phyloP scores from a whole-genome alignment of 1,139 yeast species.

The Geotrichum phurueaensis region DNA sequence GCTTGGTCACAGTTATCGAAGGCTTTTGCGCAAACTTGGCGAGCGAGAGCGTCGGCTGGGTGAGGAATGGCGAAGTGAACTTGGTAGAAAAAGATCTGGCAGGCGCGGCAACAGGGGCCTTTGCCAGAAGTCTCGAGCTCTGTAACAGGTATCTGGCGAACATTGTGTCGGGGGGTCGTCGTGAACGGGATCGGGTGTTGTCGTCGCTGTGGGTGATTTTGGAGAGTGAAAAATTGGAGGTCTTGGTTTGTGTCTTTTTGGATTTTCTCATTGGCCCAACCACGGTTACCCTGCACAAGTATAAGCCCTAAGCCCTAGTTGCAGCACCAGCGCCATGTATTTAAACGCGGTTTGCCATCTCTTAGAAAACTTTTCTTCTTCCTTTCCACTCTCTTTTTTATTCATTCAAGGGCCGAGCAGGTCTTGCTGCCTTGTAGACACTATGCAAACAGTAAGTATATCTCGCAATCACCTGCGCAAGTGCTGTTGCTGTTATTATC shows the following conservation, averaged over 20 bases:
- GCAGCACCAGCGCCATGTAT: not conserved
- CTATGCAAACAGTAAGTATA: not conserved
- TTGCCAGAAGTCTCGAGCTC: not conserved
- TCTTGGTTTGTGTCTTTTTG: not conserved
- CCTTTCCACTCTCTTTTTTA: not conserved
- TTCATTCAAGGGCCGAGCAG: not conserved
- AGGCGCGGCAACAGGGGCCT: not conserved
- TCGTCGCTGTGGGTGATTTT: not conserved
- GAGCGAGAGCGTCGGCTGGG: not conserved
- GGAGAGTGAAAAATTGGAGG: not conserved
- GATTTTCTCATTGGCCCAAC: not conserved
- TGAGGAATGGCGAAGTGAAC: not conserved
- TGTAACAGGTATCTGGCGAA: not conserved
- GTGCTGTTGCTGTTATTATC: not conserved
- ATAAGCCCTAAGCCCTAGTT: slow-evolving; percentile 2
- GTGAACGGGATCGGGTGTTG: not conserved
- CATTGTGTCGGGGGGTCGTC: not conserved
- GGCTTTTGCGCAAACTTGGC: not conserved
- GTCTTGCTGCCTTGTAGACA: not conserved
- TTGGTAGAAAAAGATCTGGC: not conserved
- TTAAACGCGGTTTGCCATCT: not conserved
- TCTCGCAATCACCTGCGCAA: not conserved
- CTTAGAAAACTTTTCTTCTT: not conserved
- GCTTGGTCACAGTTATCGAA: slow-evolving; percentile 2
- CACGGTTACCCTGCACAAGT: not conserved